Percentiles rank a stretch among this genome's conserved stretches.
Conservation (phyloP, 208 protist species). For the Trypanosoma melophagium region DNA sequence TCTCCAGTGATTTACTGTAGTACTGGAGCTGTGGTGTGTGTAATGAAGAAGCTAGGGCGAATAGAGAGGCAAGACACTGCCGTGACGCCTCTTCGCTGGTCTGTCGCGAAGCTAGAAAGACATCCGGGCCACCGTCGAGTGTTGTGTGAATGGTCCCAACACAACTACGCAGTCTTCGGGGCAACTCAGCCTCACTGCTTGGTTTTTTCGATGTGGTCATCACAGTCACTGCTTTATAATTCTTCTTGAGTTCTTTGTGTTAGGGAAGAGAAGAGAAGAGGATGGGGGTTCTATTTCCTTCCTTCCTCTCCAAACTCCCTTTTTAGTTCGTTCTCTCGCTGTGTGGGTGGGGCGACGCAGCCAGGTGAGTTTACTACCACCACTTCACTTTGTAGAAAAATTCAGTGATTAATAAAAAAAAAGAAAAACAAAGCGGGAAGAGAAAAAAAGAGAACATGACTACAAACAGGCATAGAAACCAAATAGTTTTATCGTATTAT, state of each 20-base stretch:
- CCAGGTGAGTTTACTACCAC: not conserved
- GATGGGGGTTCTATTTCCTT: too few relatives aligned
- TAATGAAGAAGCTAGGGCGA: conserved; percentile 68
- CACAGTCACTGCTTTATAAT: not conserved
- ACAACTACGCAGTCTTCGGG: conserved; percentile 28
- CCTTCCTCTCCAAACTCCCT: too few relatives aligned
- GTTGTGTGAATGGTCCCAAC: conserved; percentile 7
- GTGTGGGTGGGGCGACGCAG: not conserved
- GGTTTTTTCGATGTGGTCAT: not conserved
- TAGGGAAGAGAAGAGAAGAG: too few relatives aligned
- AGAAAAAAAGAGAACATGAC: not conserved
- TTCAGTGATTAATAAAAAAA: not conserved
- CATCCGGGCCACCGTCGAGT: conserved; percentile 36
- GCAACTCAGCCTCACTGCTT: conserved; percentile 23
- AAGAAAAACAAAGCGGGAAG: conserved; percentile 4
- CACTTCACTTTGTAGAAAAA: not conserved
- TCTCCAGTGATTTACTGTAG: conserved; percentile 59
- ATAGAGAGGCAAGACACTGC: conserved; percentile 73
- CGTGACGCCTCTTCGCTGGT: conserved; percentile 39
- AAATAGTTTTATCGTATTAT: too few relatives aligned
- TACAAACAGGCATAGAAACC: too few relatives aligned
- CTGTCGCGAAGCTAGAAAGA: conserved; percentile 47
- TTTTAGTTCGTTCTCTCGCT: too few relatives aligned
- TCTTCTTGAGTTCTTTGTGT: too few relatives aligned
- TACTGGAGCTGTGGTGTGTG: conserved; percentile 72